These are phyloP conservation scores for Leccinellum luteum DNA, from an alignment of 768 basidiomycete genomes.

Conservation along the genomic window DNA sequence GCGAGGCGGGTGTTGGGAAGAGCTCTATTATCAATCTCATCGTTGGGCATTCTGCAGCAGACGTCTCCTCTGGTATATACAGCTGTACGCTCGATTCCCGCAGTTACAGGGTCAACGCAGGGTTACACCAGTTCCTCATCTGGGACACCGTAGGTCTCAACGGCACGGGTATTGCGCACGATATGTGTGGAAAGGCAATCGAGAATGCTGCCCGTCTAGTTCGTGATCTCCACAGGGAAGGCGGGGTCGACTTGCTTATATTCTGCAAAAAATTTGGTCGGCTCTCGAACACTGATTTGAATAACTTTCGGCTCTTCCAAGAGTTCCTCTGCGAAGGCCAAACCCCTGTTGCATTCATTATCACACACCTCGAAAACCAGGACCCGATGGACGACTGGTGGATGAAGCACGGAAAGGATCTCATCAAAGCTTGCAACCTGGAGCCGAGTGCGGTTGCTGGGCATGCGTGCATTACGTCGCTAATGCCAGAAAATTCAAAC, in stretches of 20 bases:
- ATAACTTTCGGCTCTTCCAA: conserved; percentile 35
- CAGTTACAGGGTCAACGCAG: conserved; percentile 23
- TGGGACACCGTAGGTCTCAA: conserved; percentile 35
- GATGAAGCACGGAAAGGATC: conserved; percentile 16
- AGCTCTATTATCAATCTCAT: conserved; percentile 43
- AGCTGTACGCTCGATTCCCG: conserved; percentile 35
- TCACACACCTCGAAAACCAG: conserved; percentile 38
- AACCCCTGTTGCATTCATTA: conserved; percentile 38
- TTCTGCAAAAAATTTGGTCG: conserved; percentile 34
- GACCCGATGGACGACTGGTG: conserved; percentile 34
- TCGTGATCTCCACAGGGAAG: conserved; percentile 22
- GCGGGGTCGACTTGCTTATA: conserved; percentile 39
- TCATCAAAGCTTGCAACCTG: conserved; percentile 12
- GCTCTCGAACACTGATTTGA: conserved; percentile 25
- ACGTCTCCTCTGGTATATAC: conserved; percentile 20
- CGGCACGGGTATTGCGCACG: conserved; percentile 8
- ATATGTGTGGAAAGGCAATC: conserved; percentile 17
- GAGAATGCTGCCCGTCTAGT: conserved; percentile 30
- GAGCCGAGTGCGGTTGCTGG: conserved; percentile 16
- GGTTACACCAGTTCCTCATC: conserved; percentile 20
- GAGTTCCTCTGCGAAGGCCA: conserved; percentile 37
- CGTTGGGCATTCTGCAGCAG: conserved; percentile 20
- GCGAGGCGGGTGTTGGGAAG: conserved; percentile 41
- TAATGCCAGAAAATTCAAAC: not conserved
- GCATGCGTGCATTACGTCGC: conserved; percentile 32